Base-by-base conservation (phyloP, 2,329 filamentous ascomycete genomes). In the Thielaviopsis populi region DNA sequence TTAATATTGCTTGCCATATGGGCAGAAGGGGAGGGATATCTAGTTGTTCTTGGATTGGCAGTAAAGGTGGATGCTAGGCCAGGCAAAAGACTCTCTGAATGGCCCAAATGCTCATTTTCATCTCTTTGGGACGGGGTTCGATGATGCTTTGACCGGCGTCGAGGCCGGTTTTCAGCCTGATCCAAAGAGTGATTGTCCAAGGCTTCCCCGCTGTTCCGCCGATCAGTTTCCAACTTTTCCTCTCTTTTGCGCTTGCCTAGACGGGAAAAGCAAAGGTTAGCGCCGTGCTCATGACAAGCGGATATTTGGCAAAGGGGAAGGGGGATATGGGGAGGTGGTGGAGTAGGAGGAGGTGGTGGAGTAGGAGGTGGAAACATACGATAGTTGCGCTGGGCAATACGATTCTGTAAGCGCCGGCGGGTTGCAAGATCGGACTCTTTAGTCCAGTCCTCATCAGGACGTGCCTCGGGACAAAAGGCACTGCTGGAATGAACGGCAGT, bases 381-480 rank as follows among this genome's bases (percentile, higher is more conserved):
- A 68, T 89, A 90, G 69, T 89, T 89, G 68, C 87, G 80, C 70
- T 90, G 87, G 1, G 87, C 87, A 67, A 89, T 81, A 63, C 86
- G 81, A 71, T 91, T 91, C 71, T 91, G 87, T 60, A 90, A 86
- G 66, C 86, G 84, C 67, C 87, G 78, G 72, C 94, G 86, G 77
- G 97, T 92, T 61, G 91, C 92, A 66, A 97, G 85, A 75, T 97
- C 92, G 65, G 92, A 95, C 74, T 97, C 96, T 83, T 96, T 95
- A 73, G 92, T 96, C 92, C 92, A 97, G 78, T 97, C 92, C 77
- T 97, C 92, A 72, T 96, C 91, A 63, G 92, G 89, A 74, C 95
- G 95, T 70, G 91, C 92, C 68, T 90, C 95, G 70, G 87, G 88
- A 76, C 89, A 95, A 79, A 95, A 96, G 70, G 92, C 92, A 76